Conservation (phyloP, 371 early-diverging fungal genomes). For the Zancudomyces culisetae region DNA sequence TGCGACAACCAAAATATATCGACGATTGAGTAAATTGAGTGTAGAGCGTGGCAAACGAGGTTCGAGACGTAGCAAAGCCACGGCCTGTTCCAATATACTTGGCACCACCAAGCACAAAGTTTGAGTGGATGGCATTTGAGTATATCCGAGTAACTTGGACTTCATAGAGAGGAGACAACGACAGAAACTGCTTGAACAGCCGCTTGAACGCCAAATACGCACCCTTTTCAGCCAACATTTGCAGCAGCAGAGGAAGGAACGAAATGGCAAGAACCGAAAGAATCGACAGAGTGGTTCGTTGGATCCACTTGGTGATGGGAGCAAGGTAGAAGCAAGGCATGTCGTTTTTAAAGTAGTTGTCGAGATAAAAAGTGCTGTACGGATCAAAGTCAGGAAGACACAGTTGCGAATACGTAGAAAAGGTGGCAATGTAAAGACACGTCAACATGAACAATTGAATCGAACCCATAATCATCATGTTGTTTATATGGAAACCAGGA, state of each 20-base stretch:
- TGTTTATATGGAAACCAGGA: slow-evolving; percentile 82
- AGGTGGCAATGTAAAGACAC: slow-evolving; percentile 47
- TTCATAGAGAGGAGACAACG: slow-evolving; percentile 71
- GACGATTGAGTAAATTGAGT: slow-evolving; percentile 57
- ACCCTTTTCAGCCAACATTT: slow-evolving; percentile 71
- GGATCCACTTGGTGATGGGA: slow-evolving; percentile 67
- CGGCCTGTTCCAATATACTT: slow-evolving; percentile 78
- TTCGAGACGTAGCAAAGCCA: slow-evolving; percentile 70
- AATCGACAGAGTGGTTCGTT: slow-evolving; percentile 58
- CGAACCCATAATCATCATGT: slow-evolving; percentile 70
- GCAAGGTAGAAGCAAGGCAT: slow-evolving; percentile 51
- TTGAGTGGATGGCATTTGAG: slow-evolving; percentile 57
- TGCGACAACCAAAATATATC: slow-evolving; percentile 55
- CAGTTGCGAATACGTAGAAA: slow-evolving; percentile 35
- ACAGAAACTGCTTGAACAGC: slow-evolving; percentile 60
- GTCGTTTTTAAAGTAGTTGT: slow-evolving; percentile 12
- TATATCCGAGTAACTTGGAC: slow-evolving; percentile 81
- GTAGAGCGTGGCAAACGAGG: slow-evolving; percentile 55
- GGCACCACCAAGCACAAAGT: slow-evolving; percentile 69
- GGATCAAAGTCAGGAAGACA: slow-evolving; percentile 32
- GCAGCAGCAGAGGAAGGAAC: slow-evolving; percentile 68
- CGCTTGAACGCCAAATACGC: slow-evolving; percentile 50
- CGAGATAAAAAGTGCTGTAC: too few relatives aligned
- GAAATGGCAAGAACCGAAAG: slow-evolving; percentile 57
- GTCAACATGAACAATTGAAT: slow-evolving; percentile 68